Evolutionary conservation across 2,329 filamentous ascomycete species (phyloP), one percentile per base, ranked within the genome.

Genomic region (Hymenoscyphus fraxineus): DNA sequence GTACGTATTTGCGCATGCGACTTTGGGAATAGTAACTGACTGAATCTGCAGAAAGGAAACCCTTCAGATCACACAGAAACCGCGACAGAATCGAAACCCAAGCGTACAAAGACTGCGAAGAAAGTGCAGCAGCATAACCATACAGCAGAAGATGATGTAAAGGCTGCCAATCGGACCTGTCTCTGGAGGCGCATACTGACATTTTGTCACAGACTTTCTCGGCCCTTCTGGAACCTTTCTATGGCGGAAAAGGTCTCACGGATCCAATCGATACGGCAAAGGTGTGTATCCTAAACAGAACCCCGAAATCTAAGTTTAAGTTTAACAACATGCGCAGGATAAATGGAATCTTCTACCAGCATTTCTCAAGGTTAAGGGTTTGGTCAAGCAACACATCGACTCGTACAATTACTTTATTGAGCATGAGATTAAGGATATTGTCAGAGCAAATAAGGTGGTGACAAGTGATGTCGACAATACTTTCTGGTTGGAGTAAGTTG

Each of bases 381-480:
- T 97, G 64, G 93, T 97, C 61, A 97, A 97, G 78, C 94, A 98
- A 81, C 85, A 82, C 69, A 83, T 73, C 57, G 96, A 99, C 80
- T 98, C 95, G 31, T 99, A 96, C 83, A 97, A 99, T 79, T 97
- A 95, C 79, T 98, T 99, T 73, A 90, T 97, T 70, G 92, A 99
- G 72, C 90, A 96, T 64, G 93, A 98, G 76, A 88, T 99, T 77
- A 97, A 97, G 79, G 93, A 97, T 73, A 99, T 99, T 71, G 90
- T 99, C 70, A 88, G 92, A 75, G 91, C 94, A 60, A 98, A 97
- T 76, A 88, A 90, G 59, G 89, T 88, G 51, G 91, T 99, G 68
- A 87, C 90, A 70, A 97, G 93, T 77, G 94, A 98, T 81, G 91
- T 95, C 57, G 93, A 98, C 74, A 91, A 90, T 68, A 90, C 90